Conservation (phyloP, 306 rosid species). For the Sechiopsis laciniata region DNA sequence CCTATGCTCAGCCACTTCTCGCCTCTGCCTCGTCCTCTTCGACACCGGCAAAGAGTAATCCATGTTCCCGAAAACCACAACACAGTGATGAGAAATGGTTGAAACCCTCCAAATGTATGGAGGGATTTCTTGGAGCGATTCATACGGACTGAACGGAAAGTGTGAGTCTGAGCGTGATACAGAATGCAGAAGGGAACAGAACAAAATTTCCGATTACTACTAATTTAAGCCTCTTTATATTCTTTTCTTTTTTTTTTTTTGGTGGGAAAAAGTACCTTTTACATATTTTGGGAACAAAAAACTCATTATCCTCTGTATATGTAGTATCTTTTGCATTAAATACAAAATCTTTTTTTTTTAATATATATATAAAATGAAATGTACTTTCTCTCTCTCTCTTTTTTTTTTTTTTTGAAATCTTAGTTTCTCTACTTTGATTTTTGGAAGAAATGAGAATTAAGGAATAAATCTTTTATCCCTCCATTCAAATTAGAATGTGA, state of each 20-base stretch:
- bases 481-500: no score
- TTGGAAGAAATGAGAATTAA: no score
- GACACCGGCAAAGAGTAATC: constrained; percentile 1
- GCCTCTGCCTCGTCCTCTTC: constrained; percentile 30
- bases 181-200: not conserved
- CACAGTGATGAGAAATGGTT: not conserved
- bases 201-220: not conserved
- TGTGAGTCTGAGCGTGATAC: not conserved
- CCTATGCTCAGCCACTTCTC: not conserved
- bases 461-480: no score
- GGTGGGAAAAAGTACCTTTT: not conserved
- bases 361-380: no score
- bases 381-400: no score
- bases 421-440: no score
- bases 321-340: not conserved
- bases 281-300: no score
- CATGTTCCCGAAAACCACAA: not conserved
- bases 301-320: no score
- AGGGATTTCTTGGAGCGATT: not conserved
- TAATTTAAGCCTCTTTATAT: no score
- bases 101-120: not conserved
- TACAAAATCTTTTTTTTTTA: not conserved
- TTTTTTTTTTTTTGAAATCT: no score
- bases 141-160: constrained; percentile 7
- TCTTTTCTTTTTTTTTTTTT: no score